These are phyloP conservation scores for Alternaria rosae DNA, from an alignment of 2,329 filamentous ascomycete species.

Conservation along the genomic window DNA sequence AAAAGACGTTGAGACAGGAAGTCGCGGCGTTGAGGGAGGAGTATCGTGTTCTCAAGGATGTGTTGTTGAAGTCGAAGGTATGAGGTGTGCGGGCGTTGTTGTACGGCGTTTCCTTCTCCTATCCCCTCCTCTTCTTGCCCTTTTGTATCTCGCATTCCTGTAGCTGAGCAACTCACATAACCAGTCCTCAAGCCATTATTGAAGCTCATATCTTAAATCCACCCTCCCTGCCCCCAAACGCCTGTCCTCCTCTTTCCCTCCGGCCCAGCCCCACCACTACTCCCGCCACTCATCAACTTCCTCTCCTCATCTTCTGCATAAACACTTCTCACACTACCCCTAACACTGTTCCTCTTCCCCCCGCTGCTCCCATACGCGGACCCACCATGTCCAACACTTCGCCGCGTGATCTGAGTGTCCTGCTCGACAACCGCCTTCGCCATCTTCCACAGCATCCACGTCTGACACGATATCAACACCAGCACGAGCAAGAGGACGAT, in stretches of 20 bases:
- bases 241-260: constrained; percentile 9
- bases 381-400: constrained; percentile 3
- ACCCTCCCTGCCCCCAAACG: background rate
- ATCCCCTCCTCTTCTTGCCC: background rate
- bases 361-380: background rate
- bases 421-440: constrained; percentile 28
- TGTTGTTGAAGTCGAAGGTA: constrained; percentile 19
- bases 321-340: background rate
- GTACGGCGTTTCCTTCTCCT: background rate
- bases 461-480: constrained; percentile 26
- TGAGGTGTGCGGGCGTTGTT: background rate
- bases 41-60: constrained; percentile 21
- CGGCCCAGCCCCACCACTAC: background rate
- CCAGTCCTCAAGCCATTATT: background rate
- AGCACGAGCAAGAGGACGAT: constrained; percentile 33
- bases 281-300: background rate
- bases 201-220: background rate
- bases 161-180: background rate
- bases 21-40: constrained; percentile 28
- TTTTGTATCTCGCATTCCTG: background rate
- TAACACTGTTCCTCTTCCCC: background rate
- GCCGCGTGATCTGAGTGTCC: constrained; percentile 18
- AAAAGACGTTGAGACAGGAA: constrained; percentile 20
- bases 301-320: background rate
- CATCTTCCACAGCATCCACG: constrained; percentile 36